These are phyloP conservation scores for Porcisia hertigi DNA, from an alignment of 208 protist species.

Conservation along the genomic window DNA sequence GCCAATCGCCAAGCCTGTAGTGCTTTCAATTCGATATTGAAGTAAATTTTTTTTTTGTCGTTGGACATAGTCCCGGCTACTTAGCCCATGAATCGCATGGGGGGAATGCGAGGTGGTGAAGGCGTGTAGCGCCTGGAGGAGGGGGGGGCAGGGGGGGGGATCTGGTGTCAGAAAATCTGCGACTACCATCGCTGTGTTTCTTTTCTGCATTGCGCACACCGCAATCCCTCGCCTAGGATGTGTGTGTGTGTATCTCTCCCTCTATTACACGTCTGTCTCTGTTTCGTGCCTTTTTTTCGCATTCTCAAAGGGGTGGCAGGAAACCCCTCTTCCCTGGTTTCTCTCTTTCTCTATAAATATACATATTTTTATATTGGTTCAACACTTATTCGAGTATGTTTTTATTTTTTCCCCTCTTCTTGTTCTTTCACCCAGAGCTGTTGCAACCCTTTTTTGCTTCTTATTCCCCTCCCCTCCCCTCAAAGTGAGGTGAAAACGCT, in stretches of 20 bases:
- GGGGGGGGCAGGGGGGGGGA: no score
- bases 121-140: no score
- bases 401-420: not conserved
- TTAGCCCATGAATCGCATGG: no score
- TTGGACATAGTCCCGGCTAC: no score
- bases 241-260: not conserved
- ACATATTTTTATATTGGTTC: not conserved
- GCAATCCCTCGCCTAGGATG: no score
- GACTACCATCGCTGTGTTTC: no score
- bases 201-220: no score
- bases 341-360: not conserved
- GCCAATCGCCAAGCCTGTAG: not conserved
- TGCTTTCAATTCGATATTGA: no score
- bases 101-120: no score
- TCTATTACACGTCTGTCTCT: not conserved
- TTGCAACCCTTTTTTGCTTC: not conserved
- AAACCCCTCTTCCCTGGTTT: not conserved
- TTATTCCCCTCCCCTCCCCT: not conserved
- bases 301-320: no score
- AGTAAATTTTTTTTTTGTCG: no score
- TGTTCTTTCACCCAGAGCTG: not conserved
- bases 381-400: not conserved
- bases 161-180: no score
- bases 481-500: not conserved
- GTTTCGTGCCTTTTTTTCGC: not conserved